Base-by-base conservation (phyloP, 192 early-diverging fungal species). In the Neocallimastix lanati region DNA sequence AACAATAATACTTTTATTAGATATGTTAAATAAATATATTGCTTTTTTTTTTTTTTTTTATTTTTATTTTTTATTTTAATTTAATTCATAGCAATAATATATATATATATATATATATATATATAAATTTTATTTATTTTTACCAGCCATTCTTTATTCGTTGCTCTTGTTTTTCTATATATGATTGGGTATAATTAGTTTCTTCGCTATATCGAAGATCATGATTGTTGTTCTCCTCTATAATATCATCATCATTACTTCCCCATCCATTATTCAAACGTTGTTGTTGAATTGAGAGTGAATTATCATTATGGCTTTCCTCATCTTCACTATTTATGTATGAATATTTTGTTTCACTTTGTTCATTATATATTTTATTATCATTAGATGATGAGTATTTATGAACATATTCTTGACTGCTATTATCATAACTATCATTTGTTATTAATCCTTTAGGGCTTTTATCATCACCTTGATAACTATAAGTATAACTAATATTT, bases 171-270 rank as follows among this genome's bases (percentile, higher is more conserved):
- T 25, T 25, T 27, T 67, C 50, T 25, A 67, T 67, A n/a, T 67
- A 67, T 67, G 50, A 67, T 67, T 67, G 16, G 16, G 50, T 67
- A n/a, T 67, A 67, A n/a, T 67, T 21, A n/a, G 7, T n/a, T 27
- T 67, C 50, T n/a, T 67, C 50, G n/a, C 94, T 94, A 83, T 16
- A 25, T 12, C 3, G 25, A 15, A 40, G 4, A 80, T 80, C 11
- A 80, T 81, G 5, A 30, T 67, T 67, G n/a, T n/a, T 67, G n/a
- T 67, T 9, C 25, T 67, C 50, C 7, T n/a, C 50, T n/a, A 67
- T 67, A 4, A n/a, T 5, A 67, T 67, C 50, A 25, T 67, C 50
- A 67, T 67, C 50, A 67, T 80, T 9, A 28, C 25, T 27, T 25
- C 50, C 50, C 50, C 50, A 67, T 67, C 50, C 50, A 67, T 67